Conservation (phyloP, 2,329 filamentous ascomycete genomes). For the Nectriaceae sp. region DNA sequence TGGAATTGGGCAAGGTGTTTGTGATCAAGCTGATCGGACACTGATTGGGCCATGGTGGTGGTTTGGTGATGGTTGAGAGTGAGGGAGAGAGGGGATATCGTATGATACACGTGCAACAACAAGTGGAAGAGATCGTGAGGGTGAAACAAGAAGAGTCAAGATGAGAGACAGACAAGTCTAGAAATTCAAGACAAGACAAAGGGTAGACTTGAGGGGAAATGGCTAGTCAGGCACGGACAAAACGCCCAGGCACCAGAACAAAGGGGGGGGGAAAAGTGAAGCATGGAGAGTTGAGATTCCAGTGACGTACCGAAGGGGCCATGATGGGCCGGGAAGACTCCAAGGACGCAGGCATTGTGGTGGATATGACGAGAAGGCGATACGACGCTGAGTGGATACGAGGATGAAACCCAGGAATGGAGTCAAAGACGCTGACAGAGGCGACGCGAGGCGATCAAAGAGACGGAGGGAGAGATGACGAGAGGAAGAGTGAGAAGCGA, state of each 20-base stretch:
- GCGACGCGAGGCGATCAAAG: constrained; percentile 5
- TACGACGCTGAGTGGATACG: constrained; percentile 24
- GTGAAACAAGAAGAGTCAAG: constrained; percentile 2
- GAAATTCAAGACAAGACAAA: constrained; percentile 2
- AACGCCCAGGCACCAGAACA: background rate
- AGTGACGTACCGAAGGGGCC: constrained; percentile 59
- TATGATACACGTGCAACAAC: background rate
- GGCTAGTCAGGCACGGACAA: background rate
- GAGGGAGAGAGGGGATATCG: constrained; percentile 1
- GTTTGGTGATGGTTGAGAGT: constrained; percentile 2
- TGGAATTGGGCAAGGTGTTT: constrained; percentile 18
- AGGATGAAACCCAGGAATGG: constrained; percentile 12
- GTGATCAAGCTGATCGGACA: constrained; percentile 14
- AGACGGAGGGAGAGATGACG: constrained; percentile 3
- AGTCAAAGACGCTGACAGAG: constrained; percentile 5
- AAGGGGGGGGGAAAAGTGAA: constrained; percentile 9
- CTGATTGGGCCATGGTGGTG: constrained; percentile 23
- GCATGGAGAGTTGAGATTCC: constrained; percentile 14
- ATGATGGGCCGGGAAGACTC: constrained; percentile 64
- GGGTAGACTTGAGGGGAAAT: background rate
- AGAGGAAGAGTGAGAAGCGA: background rate
- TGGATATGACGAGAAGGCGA: constrained; percentile 10
- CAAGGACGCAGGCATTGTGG: constrained; percentile 57
- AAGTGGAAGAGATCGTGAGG: too few relatives aligned
- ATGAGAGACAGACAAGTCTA: constrained; percentile 5